Conservation (phyloP, 129 eudicot genomes). For the Smallanthus sonchifolius region DNA sequence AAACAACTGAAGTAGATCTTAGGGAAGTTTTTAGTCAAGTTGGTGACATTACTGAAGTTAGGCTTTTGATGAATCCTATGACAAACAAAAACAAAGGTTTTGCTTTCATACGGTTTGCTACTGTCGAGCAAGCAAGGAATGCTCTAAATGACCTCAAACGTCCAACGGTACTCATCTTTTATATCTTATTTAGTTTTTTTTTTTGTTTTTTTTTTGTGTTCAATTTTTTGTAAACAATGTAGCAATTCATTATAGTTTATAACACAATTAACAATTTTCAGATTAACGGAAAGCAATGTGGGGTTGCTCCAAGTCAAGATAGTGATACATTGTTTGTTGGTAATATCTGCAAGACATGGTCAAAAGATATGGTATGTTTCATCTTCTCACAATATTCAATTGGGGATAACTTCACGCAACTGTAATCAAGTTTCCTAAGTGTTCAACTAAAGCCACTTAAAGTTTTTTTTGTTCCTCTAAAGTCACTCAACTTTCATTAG, state of each 20-base stretch:
- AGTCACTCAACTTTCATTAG: too few species aligned
- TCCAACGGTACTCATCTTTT: conserved; percentile 31
- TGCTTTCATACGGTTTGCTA: conserved; percentile 42
- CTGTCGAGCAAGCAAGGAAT: conserved; percentile 40
- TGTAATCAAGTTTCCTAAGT: too few species aligned
- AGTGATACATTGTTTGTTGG: conserved; percentile 48
- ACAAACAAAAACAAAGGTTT: conserved; percentile 43
- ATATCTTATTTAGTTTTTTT: background rate
- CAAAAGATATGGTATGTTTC: conserved; percentile 40
- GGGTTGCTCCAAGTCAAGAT: conserved; percentile 52
- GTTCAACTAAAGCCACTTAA: too few species aligned
- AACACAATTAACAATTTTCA: conserved; percentile 9
- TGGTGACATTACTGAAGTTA: conserved; percentile 44
- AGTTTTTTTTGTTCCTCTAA: too few species aligned
- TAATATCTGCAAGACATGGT: conserved; percentile 47
- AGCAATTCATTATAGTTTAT: background rate
- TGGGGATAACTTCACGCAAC: too few species aligned
- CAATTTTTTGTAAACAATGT: background rate
- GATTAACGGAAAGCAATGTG: conserved; percentile 52
- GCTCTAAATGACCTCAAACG: conserved; percentile 40
- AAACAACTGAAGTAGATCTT: conserved; percentile 39
- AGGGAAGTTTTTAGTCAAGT: conserved; percentile 39
- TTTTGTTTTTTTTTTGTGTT: background rate
- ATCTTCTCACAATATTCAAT: background rate
- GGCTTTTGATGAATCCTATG: conserved; percentile 43